phyloP scores from a whole-genome alignment of 371 early-diverging fungal species.

The Apophysomyces variabilis region DNA sequence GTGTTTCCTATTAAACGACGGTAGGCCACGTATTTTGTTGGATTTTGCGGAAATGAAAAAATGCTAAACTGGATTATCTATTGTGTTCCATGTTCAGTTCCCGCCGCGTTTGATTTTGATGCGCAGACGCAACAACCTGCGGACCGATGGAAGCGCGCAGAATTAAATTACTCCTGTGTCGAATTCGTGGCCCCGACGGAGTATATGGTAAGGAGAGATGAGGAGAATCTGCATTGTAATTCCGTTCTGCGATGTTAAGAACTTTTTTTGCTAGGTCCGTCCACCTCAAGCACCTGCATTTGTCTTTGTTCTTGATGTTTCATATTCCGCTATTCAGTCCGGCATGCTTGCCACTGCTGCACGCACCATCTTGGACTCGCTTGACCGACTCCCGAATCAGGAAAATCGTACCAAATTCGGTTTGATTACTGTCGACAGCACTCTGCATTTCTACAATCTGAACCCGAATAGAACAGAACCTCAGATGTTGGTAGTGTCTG shows the following conservation, averaged over 20 bases:
- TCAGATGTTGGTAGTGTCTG: constrained; percentile 91
- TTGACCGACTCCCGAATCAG: constrained; percentile 88
- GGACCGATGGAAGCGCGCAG: constrained; percentile 87
- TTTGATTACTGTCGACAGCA: constrained; percentile 88
- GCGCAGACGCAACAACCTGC: constrained; percentile 76
- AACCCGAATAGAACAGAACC: constrained; percentile 70
- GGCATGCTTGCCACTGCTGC: constrained; percentile 77
- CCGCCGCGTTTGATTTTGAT: constrained; percentile 91
- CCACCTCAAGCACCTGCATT: constrained; percentile 95
- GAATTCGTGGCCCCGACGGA: constrained; percentile 96
- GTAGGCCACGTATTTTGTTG: constrained; percentile 35
- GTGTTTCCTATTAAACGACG: constrained; percentile 91
- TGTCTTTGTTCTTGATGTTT: constrained; percentile 93
- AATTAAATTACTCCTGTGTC: constrained; percentile 87
- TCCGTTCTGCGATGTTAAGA: not conserved
- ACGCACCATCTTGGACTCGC: constrained; percentile 78
- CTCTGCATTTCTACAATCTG: constrained; percentile 91
- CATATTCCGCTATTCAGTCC: constrained; percentile 83
- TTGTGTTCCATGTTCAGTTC: constrained; percentile 60
- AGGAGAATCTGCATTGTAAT: too few species aligned
- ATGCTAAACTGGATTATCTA: too few species aligned
- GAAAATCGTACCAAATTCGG: constrained; percentile 89
- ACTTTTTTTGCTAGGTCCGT: constrained; percentile 48
- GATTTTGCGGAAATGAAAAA: too few species aligned
- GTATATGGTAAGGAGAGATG: constrained; percentile 67